Evolutionary conservation across 345 rosid species (phyloP), one percentile per base, ranked within the genome.

Genomic region (Garcia nutans): DNA sequence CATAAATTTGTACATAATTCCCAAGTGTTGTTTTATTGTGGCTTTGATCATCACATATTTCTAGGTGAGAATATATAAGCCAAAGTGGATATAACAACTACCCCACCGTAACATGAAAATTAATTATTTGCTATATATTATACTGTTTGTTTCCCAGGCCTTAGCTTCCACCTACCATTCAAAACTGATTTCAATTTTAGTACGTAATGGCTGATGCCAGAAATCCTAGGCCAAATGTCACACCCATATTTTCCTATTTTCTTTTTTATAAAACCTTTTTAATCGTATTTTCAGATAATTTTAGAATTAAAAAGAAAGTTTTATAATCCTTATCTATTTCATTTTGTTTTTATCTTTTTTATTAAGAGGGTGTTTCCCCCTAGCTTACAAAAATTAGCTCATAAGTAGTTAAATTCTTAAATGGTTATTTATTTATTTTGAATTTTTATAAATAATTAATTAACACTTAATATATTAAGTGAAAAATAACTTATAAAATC

Each of bases 1-100:
- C 58, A 54, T 54, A 2, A 54, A 54, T 16, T 50, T 47, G 0
- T 24, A 28, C 44, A 17, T 9, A 23, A 52, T 19, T 69, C 22
- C 22, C 19, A 23, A 45, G 20, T 41, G 7, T 16, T 23, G 10
- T 22, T 37, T 3, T 2, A 28, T 47, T 17, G 10, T 45, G 72
- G 57, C 42, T 28, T 26, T 2, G 45, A 19, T 54, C 1, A 42
- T 26, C n/a, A 8, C 15, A 22, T 1, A 0, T 15, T 19, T 52
- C 28, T 52, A 16, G 77, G 28, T 55, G 3, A 23, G 71, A 42
- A 17, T 3, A 0, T 10, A 16, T 2, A 10, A 28, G 76, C 65
- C 80, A 78, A 65, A 42, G 57, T 72, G 37, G 70, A 49, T 62
- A 54, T 50, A 77, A 13, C 80, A 65, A 72, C 72, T 26, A 1